A percentile compares a stretch with the other conserved stretches of the same genome.
Evolutionary conservation across 805 yeast species (phyloP).

Genomic region (Myxozyma mucilagina): DNA sequence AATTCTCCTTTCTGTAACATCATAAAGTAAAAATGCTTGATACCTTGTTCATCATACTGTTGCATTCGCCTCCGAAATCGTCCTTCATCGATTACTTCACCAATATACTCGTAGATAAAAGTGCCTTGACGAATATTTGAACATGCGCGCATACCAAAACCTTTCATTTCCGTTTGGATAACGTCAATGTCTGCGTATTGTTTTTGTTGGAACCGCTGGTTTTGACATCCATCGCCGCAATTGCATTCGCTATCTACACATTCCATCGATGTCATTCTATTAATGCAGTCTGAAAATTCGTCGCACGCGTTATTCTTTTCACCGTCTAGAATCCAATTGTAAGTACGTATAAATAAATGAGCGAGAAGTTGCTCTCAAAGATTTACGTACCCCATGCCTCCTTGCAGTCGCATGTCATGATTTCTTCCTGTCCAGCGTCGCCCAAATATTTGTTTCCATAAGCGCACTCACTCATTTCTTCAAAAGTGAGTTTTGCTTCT

Average conservation of each 20-base stretch:
- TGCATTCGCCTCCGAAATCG: conserved; percentile 74
- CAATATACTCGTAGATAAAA: conserved; percentile 90
- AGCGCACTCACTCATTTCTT: conserved; percentile 55
- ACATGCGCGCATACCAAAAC: conserved; percentile 83
- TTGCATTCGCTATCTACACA: conserved; percentile 69
- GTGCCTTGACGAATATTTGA: conserved; percentile 55
- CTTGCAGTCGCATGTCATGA: conserved; percentile 91
- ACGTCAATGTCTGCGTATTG: conserved; percentile 77
- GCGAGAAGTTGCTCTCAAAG: not conserved
- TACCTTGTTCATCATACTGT: conserved; percentile 71
- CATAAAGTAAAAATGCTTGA: conserved; percentile 93
- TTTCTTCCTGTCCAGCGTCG: conserved; percentile 70
- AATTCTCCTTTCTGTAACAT: conserved; percentile 84
- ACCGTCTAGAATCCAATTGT: conserved; percentile 32
- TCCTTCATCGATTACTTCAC: conserved; percentile 85
- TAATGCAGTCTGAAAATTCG: conserved; percentile 85
- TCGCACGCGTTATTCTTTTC: conserved; percentile 71
- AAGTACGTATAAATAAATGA: not conserved
- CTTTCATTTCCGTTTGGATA: conserved; percentile 80
- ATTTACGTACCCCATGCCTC: conserved; percentile 39
- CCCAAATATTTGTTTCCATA: conserved; percentile 68
- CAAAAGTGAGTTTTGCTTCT: conserved; percentile 66
- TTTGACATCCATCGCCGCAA: conserved; percentile 80
- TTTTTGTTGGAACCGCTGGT: conserved; percentile 81
- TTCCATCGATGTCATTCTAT: conserved; percentile 87